phyloP scores from a whole-genome alignment of 2,329 filamentous ascomycete genomes.

The Cercospora janseana region DNA sequence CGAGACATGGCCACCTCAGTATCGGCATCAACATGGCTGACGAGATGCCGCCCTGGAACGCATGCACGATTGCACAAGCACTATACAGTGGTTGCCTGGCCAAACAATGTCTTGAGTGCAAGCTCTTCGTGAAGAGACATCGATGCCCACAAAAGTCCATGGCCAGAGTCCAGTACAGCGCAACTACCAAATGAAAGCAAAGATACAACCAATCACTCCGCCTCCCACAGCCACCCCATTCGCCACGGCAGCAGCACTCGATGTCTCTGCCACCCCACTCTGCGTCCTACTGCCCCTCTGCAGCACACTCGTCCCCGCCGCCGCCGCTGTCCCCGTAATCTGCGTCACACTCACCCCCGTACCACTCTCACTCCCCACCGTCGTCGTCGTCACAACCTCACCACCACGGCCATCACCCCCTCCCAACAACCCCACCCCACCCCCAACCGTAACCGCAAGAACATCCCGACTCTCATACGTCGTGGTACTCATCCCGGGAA shows the following conservation, averaged over 20 bases:
- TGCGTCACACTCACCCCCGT: conserved; percentile 1
- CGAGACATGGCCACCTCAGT: too few species aligned
- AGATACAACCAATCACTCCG: background rate
- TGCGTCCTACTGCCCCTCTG: conserved; percentile 8
- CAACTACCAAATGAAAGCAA: background rate
- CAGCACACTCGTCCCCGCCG: conserved; percentile 7
- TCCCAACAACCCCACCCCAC: conserved; percentile 16
- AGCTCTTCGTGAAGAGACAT: too few species aligned
- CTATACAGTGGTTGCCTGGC: too few species aligned
- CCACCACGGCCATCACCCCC: conserved; percentile 6
- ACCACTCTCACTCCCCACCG: background rate
- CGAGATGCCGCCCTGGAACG: too few species aligned
- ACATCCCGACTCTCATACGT: conserved; percentile 21
- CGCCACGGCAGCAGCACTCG: conserved; percentile 10
- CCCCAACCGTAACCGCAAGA: conserved; percentile 23
- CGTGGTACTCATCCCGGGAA: conserved; percentile 23
- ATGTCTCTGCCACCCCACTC: conserved; percentile 14
- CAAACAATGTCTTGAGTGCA: too few species aligned
- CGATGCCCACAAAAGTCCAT: too few species aligned
- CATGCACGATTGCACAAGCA: too few species aligned
- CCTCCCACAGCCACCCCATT: background rate
- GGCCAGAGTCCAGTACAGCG: too few species aligned
- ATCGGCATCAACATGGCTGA: too few species aligned
- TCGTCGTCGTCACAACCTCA: background rate
- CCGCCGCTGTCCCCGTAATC: conserved; percentile 1